Percentiles rank a stretch among this genome's conserved stretches.
phyloP scores from a whole-genome alignment of 1,284 basidiomycete species.

The Cutaneotrichosporon curvatum region DNA sequence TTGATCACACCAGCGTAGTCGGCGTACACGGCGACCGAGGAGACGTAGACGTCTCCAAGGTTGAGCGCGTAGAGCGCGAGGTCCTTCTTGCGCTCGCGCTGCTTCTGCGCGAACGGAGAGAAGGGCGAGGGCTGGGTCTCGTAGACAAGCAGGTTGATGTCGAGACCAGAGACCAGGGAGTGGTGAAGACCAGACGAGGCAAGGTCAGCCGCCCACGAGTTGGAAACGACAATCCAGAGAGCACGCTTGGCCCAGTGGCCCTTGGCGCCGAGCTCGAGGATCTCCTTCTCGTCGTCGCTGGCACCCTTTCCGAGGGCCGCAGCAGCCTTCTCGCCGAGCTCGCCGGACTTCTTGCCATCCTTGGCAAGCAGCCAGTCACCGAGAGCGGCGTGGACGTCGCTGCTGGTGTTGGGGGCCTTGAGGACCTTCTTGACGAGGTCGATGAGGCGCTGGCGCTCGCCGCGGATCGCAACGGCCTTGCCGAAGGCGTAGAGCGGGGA shows the following conservation, averaged over 20 bases:
- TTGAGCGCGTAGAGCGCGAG: slow-evolving; percentile 97
- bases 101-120: slow-evolving; percentile 51
- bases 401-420: slow-evolving; percentile 46
- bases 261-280: slow-evolving; percentile 55
- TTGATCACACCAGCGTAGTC: slow-evolving; percentile 94
- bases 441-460: slow-evolving; percentile 61
- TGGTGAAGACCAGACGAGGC: slow-evolving; percentile 96
- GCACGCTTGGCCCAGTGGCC: slow-evolving; percentile 61
- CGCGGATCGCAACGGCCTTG: slow-evolving; percentile 73
- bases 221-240: slow-evolving; percentile 94
- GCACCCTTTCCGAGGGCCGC: slow-evolving; percentile 47
- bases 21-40: slow-evolving; percentile 88
- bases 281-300: slow-evolving; percentile 47
- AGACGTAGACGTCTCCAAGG: slow-evolving; percentile 93
- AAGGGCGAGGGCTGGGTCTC: slow-evolving; percentile 74
- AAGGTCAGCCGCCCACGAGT: slow-evolving; percentile 95
- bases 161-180: slow-evolving; percentile 77
- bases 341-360: slow-evolving; percentile 55
- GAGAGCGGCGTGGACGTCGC: slow-evolving; percentile 62
- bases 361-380: slow-evolving; percentile 70
- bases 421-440: slow-evolving; percentile 55
- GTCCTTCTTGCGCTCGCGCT: slow-evolving; percentile 69
- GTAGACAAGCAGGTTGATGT: slow-evolving; percentile 92
- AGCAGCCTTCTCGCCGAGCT: slow-evolving; percentile 58
- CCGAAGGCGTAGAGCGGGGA: slow-evolving; percentile 91